These are phyloP conservation scores for Notholithocarpus densiflorus DNA, from an alignment of 306 rosid genomes.

Conservation along the genomic window DNA sequence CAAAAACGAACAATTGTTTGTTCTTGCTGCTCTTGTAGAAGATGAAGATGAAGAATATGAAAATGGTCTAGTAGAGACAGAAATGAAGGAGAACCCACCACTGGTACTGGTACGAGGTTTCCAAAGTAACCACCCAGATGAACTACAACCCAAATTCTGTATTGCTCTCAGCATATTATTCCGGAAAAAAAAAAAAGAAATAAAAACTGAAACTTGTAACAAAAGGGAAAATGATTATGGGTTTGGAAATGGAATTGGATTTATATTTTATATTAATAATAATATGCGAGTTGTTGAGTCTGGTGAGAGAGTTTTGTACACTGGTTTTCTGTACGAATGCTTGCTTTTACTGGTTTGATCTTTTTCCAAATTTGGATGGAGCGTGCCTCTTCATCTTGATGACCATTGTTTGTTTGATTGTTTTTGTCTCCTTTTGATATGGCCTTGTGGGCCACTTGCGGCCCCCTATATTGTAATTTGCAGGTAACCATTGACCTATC, in stretches of 20 bases:
- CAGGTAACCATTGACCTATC: too few relatives aligned
- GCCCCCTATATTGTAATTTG: too few relatives aligned
- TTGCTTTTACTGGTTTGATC: background rate
- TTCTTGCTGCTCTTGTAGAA: slow-evolving; percentile 12
- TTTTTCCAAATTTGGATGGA: background rate
- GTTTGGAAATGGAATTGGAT: background rate
- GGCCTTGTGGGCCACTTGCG: background rate
- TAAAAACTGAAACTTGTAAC: background rate
- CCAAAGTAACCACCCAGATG: slow-evolving; percentile 48
- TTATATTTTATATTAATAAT: background rate
- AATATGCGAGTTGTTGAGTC: too few relatives aligned
- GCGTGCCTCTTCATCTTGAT: background rate
- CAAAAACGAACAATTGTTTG: slow-evolving; percentile 7
- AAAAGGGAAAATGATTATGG: background rate
- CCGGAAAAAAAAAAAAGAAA: background rate
- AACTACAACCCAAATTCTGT: slow-evolving; percentile 51
- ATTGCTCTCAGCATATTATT: slow-evolving; percentile 55
- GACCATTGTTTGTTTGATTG: too few relatives aligned
- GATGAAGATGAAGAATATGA: slow-evolving; percentile 22
- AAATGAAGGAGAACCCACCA: slow-evolving; percentile 35
- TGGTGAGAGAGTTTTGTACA: too few relatives aligned
- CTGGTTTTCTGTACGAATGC: background rate
- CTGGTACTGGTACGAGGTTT: slow-evolving; percentile 32
- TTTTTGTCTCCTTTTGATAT: background rate
- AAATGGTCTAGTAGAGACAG: slow-evolving; percentile 31